Evolutionary conservation across 129 eudicot species (phyloP).

Genomic region (Dittrichia graveolens): DNA sequence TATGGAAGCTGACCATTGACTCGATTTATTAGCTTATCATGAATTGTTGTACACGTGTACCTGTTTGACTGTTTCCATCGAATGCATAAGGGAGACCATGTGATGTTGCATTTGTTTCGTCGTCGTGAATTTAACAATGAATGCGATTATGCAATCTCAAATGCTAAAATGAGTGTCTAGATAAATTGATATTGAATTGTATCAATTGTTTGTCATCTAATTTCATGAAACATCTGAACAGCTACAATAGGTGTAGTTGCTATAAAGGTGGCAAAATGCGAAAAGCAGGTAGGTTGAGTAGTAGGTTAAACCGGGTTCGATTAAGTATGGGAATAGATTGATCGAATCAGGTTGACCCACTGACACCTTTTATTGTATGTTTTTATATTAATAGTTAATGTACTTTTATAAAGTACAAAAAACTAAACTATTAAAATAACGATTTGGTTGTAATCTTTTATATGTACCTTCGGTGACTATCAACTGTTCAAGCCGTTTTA

Average conservation of each 20-base stretch:
- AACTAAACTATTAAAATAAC: neutral
- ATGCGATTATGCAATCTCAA: neutral
- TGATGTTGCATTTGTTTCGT: neutral
- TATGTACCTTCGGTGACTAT: neutral
- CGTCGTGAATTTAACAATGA: neutral
- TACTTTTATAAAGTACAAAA: neutral
- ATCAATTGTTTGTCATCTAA: too few relatives aligned
- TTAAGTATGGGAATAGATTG: neutral
- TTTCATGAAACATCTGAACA: too few relatives aligned
- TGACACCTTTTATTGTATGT: neutral
- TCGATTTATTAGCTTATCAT: neutral
- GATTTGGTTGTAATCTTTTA: neutral
- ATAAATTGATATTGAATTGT: too few relatives aligned
- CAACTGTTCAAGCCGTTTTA: neutral
- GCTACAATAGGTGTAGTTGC: neutral
- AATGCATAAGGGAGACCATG: neutral
- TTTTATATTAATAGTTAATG: neutral
- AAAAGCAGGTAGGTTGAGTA: neutral
- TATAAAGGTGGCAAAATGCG: neutral
- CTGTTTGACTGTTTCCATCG: neutral
- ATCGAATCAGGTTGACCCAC: neutral
- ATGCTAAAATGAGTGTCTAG: too few relatives aligned
- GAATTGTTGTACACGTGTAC: neutral
- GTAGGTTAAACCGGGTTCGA: neutral
- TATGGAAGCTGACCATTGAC: neutral